Base-by-base conservation (phyloP, 768 basidiomycete genomes). In the Hypholoma fasciculare region DNA sequence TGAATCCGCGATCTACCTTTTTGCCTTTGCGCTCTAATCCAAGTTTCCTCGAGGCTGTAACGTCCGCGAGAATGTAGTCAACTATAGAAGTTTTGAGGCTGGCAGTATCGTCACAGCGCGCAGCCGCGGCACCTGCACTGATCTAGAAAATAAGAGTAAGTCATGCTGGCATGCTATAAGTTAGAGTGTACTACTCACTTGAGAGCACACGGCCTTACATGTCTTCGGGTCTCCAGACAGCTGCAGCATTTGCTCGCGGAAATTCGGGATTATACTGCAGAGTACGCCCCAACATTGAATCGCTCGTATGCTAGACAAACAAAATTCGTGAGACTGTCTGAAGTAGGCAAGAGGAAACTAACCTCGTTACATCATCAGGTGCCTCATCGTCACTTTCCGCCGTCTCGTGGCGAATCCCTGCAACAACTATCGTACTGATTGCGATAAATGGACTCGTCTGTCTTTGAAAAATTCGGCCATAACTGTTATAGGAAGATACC, bases 1-100 rank as follows among this genome's bases (percentile, higher is more conserved):
- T 37, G 47, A 49, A 65, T 1, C 62, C 64, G n/a, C 56, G 59
- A 23, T 56, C 47, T 2, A 13, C 4, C 44, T 65, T 65, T n/a
- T 19, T 12, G 9, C 30, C 57, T 8, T 17, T 49, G 8, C 27
- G 2, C 4, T 42, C 37, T 2, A 61, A 8, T 9, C 53, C 37
- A 3, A 52, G 56, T 14, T 3, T 12, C n/a, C 53, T 19, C 5
- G 51, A n/a, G 6, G 56, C 47, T 2, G 39, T 52, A 17, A 34
- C 17, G 36, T 57, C 43, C 38, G 46, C 27, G 13, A 60, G 51
- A 2, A 61, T 20, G 50, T 61, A 63, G 23, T 43, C 16, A 16
- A 52, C 26, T 4, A 58, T 58, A 9, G 13, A 16, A 5, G 9
- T 20, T 38, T 61, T 63, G 37, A 63, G 23, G 14, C 39, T 39